Base-by-base conservation (phyloP, 2,329 filamentous ascomycete species). In the Dothistroma septosporum region DNA sequence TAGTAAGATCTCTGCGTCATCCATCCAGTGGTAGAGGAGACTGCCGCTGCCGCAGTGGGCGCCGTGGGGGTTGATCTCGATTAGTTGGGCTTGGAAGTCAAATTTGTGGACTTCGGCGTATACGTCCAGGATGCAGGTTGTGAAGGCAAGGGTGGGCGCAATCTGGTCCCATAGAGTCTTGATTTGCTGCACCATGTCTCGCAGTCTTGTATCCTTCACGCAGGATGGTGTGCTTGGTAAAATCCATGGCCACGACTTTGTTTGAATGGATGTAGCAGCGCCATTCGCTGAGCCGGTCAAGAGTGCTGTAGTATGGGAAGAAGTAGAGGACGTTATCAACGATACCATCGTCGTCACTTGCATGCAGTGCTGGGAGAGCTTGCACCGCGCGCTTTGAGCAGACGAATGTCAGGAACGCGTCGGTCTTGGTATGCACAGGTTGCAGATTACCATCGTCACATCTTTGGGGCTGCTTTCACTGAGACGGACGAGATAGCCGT, bases 241-340 rank as follows among this genome's bases (percentile, higher is more conserved):
- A 60, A 47, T 21, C 58, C n/a, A 61, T 52, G n/a, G 54, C 54
- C 4, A 57, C 54, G 19, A 57, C 53, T 47, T 57, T 10, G 14
- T 22, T 21, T 21, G 44, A 19, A 28, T 61, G 54, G 28, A 60
- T 46, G 48, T 61, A 57, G 54, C 54, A 61, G 47, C 54, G 54
- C 54, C 59, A 61, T 19, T 61, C 48, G 47, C 59, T 61, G 7
- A 61, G 53, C n/a, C 32, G 47, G 49, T 61, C 59, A 6, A 61
- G 54, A 14, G 7, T 21, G 28, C 47, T 24, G 21, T 61, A 48
- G 32, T 61, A 57, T 28, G 54, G 54, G 16, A 57, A 61, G 47
- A 57, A 57, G 48, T 53, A 61, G 21, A 61, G 32, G 33, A 53
- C 52, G 21, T 57, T 16, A 2, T 47, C 14, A 28, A 57, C 54